Conservation (phyloP, 2,329 filamentous ascomycete genomes). For the Nemania serpens region DNA sequence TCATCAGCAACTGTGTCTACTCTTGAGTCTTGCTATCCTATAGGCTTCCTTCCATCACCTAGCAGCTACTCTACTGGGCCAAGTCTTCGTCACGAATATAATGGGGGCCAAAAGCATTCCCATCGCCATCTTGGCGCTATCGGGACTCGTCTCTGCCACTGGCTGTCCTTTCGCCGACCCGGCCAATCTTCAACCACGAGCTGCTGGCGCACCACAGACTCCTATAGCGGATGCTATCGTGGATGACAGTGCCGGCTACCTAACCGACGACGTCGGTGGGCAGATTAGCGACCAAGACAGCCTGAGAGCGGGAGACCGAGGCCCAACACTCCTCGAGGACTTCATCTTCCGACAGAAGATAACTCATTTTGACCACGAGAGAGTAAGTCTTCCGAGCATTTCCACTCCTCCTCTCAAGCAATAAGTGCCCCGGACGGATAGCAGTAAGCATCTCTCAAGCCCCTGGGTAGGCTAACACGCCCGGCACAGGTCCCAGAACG, state of each 20-base stretch:
- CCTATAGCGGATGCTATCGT: conserved; percentile 46
- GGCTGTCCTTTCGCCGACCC: conserved; percentile 43
- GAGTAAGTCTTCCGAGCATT: conserved; percentile 46
- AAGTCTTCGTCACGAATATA: conserved; percentile 2
- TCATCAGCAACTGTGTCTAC: not conserved
- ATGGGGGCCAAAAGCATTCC: conserved; percentile 35
- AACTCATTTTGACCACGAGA: conserved; percentile 62
- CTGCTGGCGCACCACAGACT: conserved; percentile 27
- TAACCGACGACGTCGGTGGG: conserved; percentile 71
- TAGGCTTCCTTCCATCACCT: not conserved
- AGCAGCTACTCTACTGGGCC: not conserved
- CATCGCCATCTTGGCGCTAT: conserved; percentile 35
- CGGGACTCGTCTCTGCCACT: conserved; percentile 35
- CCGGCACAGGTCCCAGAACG: conserved; percentile 40
- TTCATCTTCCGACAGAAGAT: conserved; percentile 68
- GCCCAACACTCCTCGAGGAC: conserved; percentile 64
- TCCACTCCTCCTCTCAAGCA: not conserved
- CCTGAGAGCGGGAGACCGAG: conserved; percentile 67
- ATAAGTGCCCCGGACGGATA: not conserved
- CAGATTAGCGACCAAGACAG: conserved; percentile 70
- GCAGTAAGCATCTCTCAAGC: not conserved
- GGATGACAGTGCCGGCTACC: conserved; percentile 58
- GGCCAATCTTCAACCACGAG: conserved; percentile 36
- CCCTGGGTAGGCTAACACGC: conserved; percentile 23
- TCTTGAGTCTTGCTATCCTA: not conserved